Evolutionary conservation across 164 flowering plant species (phyloP).

Genomic region (Cinnamomum chago): DNA sequence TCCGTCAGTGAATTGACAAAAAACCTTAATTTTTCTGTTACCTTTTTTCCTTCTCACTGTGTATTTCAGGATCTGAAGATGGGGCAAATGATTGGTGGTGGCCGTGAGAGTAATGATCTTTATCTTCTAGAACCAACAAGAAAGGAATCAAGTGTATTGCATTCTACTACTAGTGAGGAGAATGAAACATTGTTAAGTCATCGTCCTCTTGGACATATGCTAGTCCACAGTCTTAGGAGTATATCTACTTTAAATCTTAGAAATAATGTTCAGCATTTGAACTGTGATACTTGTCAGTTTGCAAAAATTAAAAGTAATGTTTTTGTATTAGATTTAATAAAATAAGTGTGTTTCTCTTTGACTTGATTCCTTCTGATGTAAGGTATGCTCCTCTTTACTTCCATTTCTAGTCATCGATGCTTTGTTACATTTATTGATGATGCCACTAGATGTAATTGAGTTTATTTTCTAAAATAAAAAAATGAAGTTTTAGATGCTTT

Average conservation of each 20-base stretch:
- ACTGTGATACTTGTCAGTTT: neutral
- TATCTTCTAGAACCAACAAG: neutral
- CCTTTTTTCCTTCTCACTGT: neutral
- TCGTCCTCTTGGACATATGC: neutral
- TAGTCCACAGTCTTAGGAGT: neutral
- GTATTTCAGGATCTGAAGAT: neutral
- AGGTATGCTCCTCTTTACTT: neutral
- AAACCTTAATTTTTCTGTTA: neutral
- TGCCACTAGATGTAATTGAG: neutral
- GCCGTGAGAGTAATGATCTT: neutral
- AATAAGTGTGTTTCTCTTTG: neutral
- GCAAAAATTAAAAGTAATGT: neutral
- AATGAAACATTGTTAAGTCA: neutral
- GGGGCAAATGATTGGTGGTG: neutral
- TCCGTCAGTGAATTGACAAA: neutral
- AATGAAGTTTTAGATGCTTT: neutral
- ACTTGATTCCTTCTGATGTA: neutral
- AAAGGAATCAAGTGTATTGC: neutral
- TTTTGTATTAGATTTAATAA: neutral
- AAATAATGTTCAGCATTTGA: neutral
- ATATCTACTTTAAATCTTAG: neutral
- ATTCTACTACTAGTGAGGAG: neutral
- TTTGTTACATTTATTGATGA: conserved; percentile 1
- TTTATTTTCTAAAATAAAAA: neutral
- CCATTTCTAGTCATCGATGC: neutral